A percentile compares a stretch with the other conserved stretches of the same genome.
Conservation (phyloP, 495 filamentous ascomycete species). For the Polyplosphaeria fusca region DNA sequence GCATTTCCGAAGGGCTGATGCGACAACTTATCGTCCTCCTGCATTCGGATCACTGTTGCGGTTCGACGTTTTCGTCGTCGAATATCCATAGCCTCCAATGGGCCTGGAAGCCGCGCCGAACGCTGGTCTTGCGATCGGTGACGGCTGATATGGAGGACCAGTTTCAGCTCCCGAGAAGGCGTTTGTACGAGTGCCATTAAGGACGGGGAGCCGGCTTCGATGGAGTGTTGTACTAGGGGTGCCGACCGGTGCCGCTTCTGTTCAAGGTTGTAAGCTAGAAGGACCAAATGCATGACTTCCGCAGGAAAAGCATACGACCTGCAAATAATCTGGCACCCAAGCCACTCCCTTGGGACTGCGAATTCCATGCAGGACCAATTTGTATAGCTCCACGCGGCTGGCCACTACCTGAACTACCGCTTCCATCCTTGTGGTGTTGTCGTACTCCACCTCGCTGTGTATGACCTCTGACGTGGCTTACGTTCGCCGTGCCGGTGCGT, state of each 20-base stretch:
- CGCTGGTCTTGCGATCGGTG: slow-evolving; percentile 17
- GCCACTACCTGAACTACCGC: slow-evolving; percentile 46
- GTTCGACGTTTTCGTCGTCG: slow-evolving; percentile 4
- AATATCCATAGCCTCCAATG: slow-evolving; percentile 17
- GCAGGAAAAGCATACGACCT: background rate
- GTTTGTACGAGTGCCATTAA: slow-evolving; percentile 17
- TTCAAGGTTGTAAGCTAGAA: too few species aligned
- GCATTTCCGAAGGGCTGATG: too few species aligned
- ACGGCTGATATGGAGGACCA: slow-evolving; percentile 24
- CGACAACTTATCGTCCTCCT: too few species aligned
- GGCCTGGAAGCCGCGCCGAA: slow-evolving; percentile 5
- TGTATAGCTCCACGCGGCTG: background rate
- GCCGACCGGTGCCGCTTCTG: slow-evolving; percentile 13
- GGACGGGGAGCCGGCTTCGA: slow-evolving; percentile 21
- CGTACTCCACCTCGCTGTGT: slow-evolving; percentile 35
- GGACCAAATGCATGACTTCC: too few species aligned
- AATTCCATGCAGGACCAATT: slow-evolving; percentile 15
- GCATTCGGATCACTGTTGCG: too few species aligned
- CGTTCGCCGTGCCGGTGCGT: slow-evolving; percentile 14
- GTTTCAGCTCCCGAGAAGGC: background rate
- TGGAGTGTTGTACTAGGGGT: slow-evolving; percentile 9
- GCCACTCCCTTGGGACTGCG: slow-evolving; percentile 4
- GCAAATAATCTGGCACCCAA: background rate
- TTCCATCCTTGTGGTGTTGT: slow-evolving; percentile 47
- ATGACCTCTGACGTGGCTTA: slow-evolving; percentile 6